These are phyloP conservation scores for Didymella glomerata DNA, from an alignment of 2,329 filamentous ascomycete species.

Conservation along the genomic window DNA sequence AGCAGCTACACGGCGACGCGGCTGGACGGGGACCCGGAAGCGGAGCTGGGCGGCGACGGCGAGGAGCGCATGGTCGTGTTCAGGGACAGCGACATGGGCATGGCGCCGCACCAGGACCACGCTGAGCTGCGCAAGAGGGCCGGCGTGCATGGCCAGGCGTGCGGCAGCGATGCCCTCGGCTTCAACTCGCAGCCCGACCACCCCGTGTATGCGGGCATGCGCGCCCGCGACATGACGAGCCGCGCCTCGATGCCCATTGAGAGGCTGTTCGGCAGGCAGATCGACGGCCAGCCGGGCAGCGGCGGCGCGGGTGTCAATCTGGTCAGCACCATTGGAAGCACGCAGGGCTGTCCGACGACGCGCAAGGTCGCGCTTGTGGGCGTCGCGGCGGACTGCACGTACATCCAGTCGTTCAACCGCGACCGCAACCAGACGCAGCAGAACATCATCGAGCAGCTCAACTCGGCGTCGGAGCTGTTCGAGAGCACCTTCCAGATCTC, in stretches of 20 bases:
- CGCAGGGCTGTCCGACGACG: conserved; percentile 85
- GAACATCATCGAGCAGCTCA: conserved; percentile 85
- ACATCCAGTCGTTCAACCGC: conserved; percentile 75
- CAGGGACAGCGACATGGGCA: conserved; percentile 82
- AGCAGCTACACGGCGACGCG: conserved; percentile 76
- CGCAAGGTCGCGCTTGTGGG: conserved; percentile 91
- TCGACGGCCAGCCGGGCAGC: conserved; percentile 73
- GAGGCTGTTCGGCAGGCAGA: conserved; percentile 73
- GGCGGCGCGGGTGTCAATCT: conserved; percentile 85
- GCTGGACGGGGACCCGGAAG: conserved; percentile 72
- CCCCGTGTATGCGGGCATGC: conserved; percentile 66
- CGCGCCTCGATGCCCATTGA: conserved; percentile 69
- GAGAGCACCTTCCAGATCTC: conserved; percentile 95
- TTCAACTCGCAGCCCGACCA: conserved; percentile 83
- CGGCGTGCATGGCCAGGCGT: conserved; percentile 57
- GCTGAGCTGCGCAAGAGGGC: conserved; percentile 70
- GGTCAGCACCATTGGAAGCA: conserved; percentile 78
- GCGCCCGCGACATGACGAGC: conserved; percentile 57
- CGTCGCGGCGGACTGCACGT: conserved; percentile 91
- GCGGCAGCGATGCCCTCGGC: conserved; percentile 75
- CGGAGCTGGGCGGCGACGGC: conserved; percentile 60
- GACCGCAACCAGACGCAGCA: conserved; percentile 73
- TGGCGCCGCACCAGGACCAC: conserved; percentile 54
- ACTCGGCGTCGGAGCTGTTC: conserved; percentile 85
- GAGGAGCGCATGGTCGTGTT: conserved; percentile 89